Base-by-base conservation (phyloP, 2,329 filamentous ascomycete genomes). In the Piedraia hortae region DNA sequence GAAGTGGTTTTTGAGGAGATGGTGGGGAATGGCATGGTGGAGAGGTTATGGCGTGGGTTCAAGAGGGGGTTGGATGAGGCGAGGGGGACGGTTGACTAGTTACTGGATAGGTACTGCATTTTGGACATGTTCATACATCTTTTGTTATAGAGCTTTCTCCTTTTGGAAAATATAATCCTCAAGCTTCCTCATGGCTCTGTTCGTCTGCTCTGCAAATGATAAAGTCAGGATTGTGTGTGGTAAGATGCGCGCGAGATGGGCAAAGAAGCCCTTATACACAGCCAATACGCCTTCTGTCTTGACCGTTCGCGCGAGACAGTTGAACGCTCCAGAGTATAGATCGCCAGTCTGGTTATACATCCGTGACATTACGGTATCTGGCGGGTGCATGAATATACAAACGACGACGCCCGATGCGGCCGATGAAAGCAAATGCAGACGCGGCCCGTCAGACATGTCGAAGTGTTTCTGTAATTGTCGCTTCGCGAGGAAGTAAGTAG, bases 311-410 rank as follows among this genome's bases (percentile, higher is more conserved):
- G 61, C 63, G 28, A 93, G 48, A 44, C 85, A 97, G 49, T 97
- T 85, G 31, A 89, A 73, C 4, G 88, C 75, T 26, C 80, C 73
- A 34, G 61, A 68, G 55, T 97, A 97, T n/a, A 97, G 59, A 43
- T 91, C 89, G 23, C 85, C 85, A 29, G 80, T 89, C 46, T 97
- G 85, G 53, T 97, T 97, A 56, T 97, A 97, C 56, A 97, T 69
- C 30, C 85, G 71, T 29, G 77, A 85, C 85, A 97, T 97, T 49
- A 97, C 74, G 4, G 85, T 97, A 45, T 97, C 85, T 61, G 85
- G 85, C 24, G 85, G 85, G 41, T 97, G 85, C 85, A 97, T 97
- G 31, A 93, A 68, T 35, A 74, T 75, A 52, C 85, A 97, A 10
- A 97, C 85, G 7, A 90, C 85, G 38, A 97, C 90, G 1, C 85